Evolutionary conservation across 2,329 filamentous ascomycete species (phyloP).

Genomic region (Aspergillus pseudoglaucus): DNA sequence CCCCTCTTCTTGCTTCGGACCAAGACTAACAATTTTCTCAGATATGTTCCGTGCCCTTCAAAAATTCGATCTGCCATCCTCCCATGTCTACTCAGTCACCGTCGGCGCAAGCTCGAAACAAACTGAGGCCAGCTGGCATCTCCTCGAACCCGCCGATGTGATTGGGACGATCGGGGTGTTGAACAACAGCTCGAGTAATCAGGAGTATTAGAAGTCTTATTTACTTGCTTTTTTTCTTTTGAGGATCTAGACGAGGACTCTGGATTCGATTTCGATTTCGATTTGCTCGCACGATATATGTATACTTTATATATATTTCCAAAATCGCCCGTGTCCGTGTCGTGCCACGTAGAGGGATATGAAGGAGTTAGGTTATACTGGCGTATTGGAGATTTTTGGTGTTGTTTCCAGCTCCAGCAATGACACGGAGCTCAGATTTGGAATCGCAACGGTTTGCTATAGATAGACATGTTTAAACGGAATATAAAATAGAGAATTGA

Average conservation of each 20-base stretch:
- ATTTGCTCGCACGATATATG: neutral
- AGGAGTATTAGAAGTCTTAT: constrained; percentile 18
- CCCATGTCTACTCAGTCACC: constrained; percentile 82
- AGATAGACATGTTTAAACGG: neutral
- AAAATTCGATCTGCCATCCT: constrained; percentile 48
- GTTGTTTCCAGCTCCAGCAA: neutral
- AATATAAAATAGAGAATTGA: neutral
- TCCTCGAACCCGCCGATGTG: constrained; percentile 82
- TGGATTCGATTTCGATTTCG: neutral
- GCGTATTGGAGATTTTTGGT: neutral
- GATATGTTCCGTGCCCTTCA: constrained; percentile 78
- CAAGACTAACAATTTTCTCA: constrained; percentile 22
- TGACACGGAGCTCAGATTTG: neutral
- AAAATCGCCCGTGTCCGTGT: neutral
- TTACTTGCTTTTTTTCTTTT: constrained; percentile 4
- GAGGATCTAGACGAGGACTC: neutral
- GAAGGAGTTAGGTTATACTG: neutral
- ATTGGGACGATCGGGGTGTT: constrained; percentile 57
- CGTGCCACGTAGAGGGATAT: neutral
- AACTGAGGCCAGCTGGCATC: constrained; percentile 82
- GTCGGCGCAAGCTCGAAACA: constrained; percentile 89
- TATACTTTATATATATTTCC: neutral
- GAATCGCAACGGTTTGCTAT: neutral
- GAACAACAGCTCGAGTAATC: constrained; percentile 38
- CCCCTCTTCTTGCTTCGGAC: constrained; percentile 7